A percentile compares a stretch with the other conserved stretches of the same genome.
These are phyloP conservation scores for Aureobasidium lini DNA, from an alignment of 2,329 filamentous ascomycete species.

Conservation along the genomic window DNA sequence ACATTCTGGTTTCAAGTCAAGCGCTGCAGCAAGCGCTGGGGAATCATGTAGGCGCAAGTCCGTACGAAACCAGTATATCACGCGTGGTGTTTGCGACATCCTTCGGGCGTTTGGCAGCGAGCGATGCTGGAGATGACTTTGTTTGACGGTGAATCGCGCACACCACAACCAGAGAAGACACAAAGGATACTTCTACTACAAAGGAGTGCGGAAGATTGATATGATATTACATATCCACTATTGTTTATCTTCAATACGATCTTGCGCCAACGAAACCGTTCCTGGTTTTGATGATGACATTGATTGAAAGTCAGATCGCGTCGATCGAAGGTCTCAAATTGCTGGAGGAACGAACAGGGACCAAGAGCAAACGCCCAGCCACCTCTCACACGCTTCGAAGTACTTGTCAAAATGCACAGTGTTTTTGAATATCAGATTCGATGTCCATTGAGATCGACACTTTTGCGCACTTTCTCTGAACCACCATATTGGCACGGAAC, in stretches of 20 bases:
- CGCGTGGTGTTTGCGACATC: slow-evolving; percentile 37
- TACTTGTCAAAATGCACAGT: too few species aligned
- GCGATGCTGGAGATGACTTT: neutral
- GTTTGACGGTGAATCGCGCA: too few species aligned
- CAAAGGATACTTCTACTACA: neutral
- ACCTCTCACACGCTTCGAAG: too few species aligned
- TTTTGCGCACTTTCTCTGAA: too few species aligned
- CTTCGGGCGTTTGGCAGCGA: neutral
- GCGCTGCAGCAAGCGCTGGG: slow-evolving; percentile 62
- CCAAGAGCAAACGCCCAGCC: too few species aligned
- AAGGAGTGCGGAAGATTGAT: neutral
- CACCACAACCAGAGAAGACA: neutral
- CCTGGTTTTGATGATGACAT: slow-evolving; percentile 5
- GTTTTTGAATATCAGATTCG: too few species aligned
- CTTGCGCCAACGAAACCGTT: neutral
- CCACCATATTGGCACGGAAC: too few species aligned
- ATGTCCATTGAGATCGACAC: too few species aligned
- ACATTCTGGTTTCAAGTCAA: slow-evolving; percentile 60
- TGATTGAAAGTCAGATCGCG: neutral
- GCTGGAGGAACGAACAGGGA: too few species aligned
- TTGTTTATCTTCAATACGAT: neutral
- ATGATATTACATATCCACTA: neutral
- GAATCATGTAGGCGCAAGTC: slow-evolving; percentile 72
- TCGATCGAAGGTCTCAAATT: neutral
- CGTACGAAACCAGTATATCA: slow-evolving; percentile 74